phyloP scores from a whole-genome alignment of 768 basidiomycete species.

The Cystofilobasidium ferigula region DNA sequence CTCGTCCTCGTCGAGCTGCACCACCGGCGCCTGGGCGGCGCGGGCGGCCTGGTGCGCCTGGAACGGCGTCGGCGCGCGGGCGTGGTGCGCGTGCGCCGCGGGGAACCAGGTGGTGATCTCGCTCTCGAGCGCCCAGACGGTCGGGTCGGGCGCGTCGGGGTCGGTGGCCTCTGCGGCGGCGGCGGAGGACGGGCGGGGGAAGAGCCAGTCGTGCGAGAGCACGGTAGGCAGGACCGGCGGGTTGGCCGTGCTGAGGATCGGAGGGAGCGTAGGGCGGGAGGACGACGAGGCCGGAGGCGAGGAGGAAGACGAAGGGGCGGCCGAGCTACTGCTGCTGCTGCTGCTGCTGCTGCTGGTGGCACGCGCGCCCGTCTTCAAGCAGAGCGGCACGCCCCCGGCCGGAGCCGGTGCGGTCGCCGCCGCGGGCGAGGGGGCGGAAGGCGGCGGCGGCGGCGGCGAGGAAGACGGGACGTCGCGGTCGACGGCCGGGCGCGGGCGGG shows the following conservation, averaged over 20 bases:
- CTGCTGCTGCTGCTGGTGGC: too few species aligned
- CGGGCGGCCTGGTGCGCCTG: neutral
- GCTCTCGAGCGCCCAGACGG: slow-evolving; percentile 1
- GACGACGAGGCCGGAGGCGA: neutral
- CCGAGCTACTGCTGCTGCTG: too few species aligned
- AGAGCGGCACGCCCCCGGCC: too few species aligned
- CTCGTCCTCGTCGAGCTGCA: neutral
- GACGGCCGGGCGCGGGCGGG: too few species aligned
- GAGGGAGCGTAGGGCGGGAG: neutral
- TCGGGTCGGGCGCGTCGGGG: neutral
- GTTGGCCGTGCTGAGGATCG: neutral
- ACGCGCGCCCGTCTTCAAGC: too few species aligned
- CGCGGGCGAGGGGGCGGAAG: too few species aligned
- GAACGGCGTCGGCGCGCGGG: neutral
- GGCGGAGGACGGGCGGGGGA: neutral
- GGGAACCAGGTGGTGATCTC: slow-evolving; percentile 7
- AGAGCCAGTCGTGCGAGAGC: slow-evolving; percentile 3
- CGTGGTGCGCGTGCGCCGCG: neutral
- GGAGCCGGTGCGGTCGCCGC: too few species aligned
- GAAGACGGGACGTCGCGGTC: too few species aligned
- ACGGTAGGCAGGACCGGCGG: neutral
- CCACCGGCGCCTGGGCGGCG: neutral
- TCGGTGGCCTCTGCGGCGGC: neutral
- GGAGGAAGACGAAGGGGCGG: too few species aligned
- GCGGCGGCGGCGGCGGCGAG: too few species aligned